phyloP scores from a whole-genome alignment of 331 rosid genomes.

The Rosa hybrid region DNA sequence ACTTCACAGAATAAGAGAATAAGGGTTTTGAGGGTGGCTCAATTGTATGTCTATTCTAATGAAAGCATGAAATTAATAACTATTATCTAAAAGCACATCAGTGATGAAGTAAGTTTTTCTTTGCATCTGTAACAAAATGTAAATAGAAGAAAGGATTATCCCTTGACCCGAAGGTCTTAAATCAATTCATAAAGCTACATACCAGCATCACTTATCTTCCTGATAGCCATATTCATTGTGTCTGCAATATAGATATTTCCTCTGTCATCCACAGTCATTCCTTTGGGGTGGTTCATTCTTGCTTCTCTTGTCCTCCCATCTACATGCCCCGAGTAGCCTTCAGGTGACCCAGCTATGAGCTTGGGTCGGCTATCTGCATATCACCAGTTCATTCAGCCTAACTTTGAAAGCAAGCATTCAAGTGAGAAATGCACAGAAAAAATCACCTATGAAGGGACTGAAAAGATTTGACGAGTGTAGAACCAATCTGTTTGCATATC shows the following conservation, averaged over 20 bases:
- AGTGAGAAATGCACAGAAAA: constrained; percentile 5
- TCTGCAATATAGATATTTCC: constrained; percentile 96
- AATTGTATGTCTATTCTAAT: background rate
- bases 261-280: constrained; percentile 72
- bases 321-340: constrained; percentile 86
- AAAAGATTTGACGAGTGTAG: background rate
- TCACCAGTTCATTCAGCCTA: constrained; percentile 33
- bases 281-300: constrained; percentile 93
- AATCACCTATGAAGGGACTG: background rate
- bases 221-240: constrained; percentile 91
- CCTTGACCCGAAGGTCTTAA: constrained; percentile 10
- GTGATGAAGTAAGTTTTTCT: background rate
- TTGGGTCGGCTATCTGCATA: constrained; percentile 70
- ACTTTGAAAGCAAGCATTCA: background rate
- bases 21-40: background rate
- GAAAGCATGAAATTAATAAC: background rate
- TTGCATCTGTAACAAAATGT: background rate
- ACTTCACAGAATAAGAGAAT: background rate
- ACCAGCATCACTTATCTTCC: constrained; percentile 93
- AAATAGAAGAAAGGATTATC: constrained; percentile 10
- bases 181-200: background rate
- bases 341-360: constrained; percentile 87
- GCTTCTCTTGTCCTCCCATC: constrained; percentile 94
- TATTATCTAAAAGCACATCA: constrained; percentile 4
- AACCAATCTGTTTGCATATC: background rate